A percentile compares a stretch with the other conserved stretches of the same genome.
Evolutionary conservation across 305 asterid species (phyloP).

Genomic region (Fraxinus dipetala): DNA sequence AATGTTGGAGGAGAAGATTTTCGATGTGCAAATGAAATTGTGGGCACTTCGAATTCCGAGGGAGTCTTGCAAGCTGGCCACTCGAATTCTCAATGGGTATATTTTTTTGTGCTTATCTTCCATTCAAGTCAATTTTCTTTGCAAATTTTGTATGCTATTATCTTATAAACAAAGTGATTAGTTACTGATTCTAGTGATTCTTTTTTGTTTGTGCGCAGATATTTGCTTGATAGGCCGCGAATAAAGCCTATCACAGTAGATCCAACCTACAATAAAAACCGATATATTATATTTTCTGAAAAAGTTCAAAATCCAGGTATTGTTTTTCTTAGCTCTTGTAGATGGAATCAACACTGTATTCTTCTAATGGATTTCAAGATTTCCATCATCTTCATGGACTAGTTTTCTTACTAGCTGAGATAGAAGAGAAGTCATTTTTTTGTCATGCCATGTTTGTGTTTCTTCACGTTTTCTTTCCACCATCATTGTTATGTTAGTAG

Average conservation of each 20-base stretch:
- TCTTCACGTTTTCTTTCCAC: not conserved
- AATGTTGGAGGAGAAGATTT: constrained; percentile 58
- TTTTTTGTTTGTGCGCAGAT: constrained; percentile 28
- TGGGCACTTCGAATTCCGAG: constrained; percentile 77
- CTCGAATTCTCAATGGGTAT: constrained; percentile 74
- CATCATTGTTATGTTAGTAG: not conserved
- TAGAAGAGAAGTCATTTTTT: not conserved
- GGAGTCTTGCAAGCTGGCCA: constrained; percentile 73
- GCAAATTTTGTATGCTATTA: not conserved
- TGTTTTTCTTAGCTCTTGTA: not conserved
- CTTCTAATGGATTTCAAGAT: not conserved
- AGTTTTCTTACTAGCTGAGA: not conserved
- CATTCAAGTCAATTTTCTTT: not conserved
- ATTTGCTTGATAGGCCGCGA: constrained; percentile 77
- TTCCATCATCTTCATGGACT: not conserved
- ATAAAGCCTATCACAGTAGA: constrained; percentile 78
- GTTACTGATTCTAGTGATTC: not conserved
- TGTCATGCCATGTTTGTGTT: not conserved
- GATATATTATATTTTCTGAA: constrained; percentile 69
- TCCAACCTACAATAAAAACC: constrained; percentile 61
- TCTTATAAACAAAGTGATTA: not conserved
- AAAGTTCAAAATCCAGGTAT: constrained; percentile 56
- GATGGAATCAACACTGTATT: not conserved
- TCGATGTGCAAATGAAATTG: constrained; percentile 57
- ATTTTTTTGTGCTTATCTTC: not conserved